Base-by-base conservation (phyloP, 1,284 basidiomycete genomes). In the Albatrellus sp. region DNA sequence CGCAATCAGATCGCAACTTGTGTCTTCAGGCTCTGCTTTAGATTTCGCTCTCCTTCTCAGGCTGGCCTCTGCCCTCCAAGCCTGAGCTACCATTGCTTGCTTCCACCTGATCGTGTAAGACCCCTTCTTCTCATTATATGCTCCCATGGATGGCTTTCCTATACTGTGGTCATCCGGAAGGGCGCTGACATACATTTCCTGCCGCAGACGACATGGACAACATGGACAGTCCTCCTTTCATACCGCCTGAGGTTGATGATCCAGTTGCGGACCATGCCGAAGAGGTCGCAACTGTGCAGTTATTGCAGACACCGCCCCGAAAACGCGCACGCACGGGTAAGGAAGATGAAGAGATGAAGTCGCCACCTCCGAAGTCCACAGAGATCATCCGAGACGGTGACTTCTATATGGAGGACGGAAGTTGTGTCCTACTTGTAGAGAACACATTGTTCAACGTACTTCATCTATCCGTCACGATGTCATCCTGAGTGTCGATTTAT, bases 401-500 rank as follows among this genome's bases (percentile, higher is more conserved):
- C 5, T 65, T 57, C 47, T 65, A 63, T 45, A 44, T 65, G 31
- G 48, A 55, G 11, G 63, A 65, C 42, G 62, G 62, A 17, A 65
- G 60, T 45, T 60, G 57, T 40, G 48, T 65, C 10, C 34, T 65
- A 41, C 55, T 52, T 11, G 60, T 65, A 1, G 57, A 61, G 44
- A 55, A 60, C 43, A 57, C 53, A 3, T 47, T 65, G n/a, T 65
- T 65, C 48, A 64, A 64, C 50, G 63, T 65, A 37, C 44, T 43
- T 17, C 35, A 36, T 34, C 40, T 40, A 42, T 33, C 12, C 17
- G 19, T 42, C 19, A 30, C 33, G 13, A 24, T 40, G 14, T 19
- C 17, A 33, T 34, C 30, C 34, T 32, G 13, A 24, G 6, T 24
- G 10, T 7, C 2, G 32, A n/a, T 31, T 38, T 10, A 41, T 31